phyloP scores from a whole-genome alignment of 805 yeast genomes.

The Ogataea pignaliae region DNA sequence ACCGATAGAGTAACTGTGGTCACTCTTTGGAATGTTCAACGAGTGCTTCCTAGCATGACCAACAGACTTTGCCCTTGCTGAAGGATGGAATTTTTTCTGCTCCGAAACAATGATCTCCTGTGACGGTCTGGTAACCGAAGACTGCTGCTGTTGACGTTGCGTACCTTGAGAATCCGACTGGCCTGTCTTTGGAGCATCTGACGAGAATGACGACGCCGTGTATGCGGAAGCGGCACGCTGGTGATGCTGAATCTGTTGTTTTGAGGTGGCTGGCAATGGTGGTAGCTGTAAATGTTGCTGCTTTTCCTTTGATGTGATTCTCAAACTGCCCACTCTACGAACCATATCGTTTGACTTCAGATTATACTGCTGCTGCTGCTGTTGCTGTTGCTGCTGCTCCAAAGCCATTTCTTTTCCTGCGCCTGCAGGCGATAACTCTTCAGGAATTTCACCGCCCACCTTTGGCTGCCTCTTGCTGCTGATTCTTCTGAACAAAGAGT shows the following conservation, averaged over 20 bases:
- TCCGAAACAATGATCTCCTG: constrained; percentile 27
- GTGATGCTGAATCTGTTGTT: constrained; percentile 27
- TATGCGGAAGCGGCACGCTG: constrained; percentile 37
- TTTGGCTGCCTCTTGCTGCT: constrained; percentile 25
- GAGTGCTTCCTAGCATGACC: constrained; percentile 74
- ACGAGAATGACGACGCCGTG: constrained; percentile 25
- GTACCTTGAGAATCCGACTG: constrained; percentile 4
- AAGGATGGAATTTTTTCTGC: constrained; percentile 53
- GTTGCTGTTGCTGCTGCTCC: too few relatives aligned
- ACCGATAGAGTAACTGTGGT: constrained; percentile 14
- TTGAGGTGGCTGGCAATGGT: constrained; percentile 26
- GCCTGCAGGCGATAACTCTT: constrained; percentile 16
- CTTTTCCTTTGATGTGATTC: constrained; percentile 54
- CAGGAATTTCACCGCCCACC: constrained; percentile 11
- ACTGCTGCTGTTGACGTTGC: background rate
- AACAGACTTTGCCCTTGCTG: constrained; percentile 83
- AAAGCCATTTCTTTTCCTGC: constrained; percentile 9
- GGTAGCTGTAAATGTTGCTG: constrained; percentile 29
- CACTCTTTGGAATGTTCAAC: constrained; percentile 29
- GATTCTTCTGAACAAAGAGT: constrained; percentile 30
- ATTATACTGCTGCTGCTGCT: constrained; percentile 3
- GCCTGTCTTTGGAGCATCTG: constrained; percentile 26
- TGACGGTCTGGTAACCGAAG: constrained; percentile 11
- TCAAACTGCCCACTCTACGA: constrained; percentile 59
- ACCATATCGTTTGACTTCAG: constrained; percentile 28